These are phyloP conservation scores for Physcomitrellopsis africana DNA, from an alignment of 225 moss, liverwort and hornwort genomes.

Conservation along the genomic window DNA sequence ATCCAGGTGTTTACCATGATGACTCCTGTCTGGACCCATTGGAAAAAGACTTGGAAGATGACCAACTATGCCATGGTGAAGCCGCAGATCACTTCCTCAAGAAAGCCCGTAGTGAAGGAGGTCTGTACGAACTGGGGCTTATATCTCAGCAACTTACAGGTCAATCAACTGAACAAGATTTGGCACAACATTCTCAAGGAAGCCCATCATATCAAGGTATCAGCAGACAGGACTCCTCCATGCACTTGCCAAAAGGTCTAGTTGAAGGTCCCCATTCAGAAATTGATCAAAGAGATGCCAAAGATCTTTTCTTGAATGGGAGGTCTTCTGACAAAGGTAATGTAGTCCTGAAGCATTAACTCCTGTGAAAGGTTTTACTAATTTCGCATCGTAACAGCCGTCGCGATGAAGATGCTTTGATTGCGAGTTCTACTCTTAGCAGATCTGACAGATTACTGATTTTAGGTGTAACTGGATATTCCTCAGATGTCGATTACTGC, in stretches of 20 bases:
- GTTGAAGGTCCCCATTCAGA: constrained; percentile 39
- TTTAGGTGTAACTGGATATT: constrained; percentile 43
- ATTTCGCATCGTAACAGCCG: constrained; percentile 48
- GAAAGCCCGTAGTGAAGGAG: constrained; percentile 63
- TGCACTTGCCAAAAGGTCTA: constrained; percentile 26
- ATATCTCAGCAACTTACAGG: constrained; percentile 41
- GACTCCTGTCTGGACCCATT: constrained; percentile 52
- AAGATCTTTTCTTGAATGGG: constrained; percentile 33
- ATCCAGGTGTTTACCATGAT: constrained; percentile 69
- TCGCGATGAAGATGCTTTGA: constrained; percentile 29
- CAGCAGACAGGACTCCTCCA: constrained; percentile 38
- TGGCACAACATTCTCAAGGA: constrained; percentile 41
- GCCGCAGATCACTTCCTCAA: constrained; percentile 38
- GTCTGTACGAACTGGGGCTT: constrained; percentile 45
- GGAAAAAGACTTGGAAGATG: constrained; percentile 41
- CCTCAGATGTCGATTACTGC: constrained; percentile 52
- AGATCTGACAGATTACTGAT: constrained; percentile 31
- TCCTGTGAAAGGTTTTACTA: constrained; percentile 60
- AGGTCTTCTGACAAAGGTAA: constrained; percentile 31
- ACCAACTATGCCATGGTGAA: constrained; percentile 31
- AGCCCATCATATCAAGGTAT: constrained; percentile 34
- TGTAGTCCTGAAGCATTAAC: constrained; percentile 43
- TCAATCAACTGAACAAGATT: constrained; percentile 34
- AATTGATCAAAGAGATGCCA: constrained; percentile 34
- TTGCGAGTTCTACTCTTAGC: constrained; percentile 36